Conservation (phyloP, 495 filamentous ascomycete species). For the Penicillium paxilli region DNA sequence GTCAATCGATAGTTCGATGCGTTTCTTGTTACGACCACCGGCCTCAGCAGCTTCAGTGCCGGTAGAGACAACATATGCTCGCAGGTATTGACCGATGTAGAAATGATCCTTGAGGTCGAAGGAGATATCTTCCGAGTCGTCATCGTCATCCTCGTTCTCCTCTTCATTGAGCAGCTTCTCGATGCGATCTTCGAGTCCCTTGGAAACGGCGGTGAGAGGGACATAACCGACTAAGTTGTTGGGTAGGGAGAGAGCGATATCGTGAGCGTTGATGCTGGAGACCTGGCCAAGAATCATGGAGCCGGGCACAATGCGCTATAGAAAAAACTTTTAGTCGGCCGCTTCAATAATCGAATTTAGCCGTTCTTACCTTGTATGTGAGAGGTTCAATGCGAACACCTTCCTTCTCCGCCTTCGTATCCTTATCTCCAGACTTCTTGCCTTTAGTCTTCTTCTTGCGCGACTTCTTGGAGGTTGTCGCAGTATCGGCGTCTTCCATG, state of each 20-base stretch:
- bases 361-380: constrained; percentile 86
- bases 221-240: constrained; percentile 92
- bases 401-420: constrained; percentile 49
- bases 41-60: constrained; percentile 53
- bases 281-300: constrained; percentile 86
- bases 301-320: constrained; percentile 75
- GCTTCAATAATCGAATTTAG: not conserved
- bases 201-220: constrained; percentile 85
- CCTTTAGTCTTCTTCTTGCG: constrained; percentile 48
- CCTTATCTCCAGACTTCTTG: constrained; percentile 47
- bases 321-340: constrained; percentile 34
- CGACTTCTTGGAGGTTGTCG: constrained; percentile 51
- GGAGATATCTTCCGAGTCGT: constrained; percentile 54
- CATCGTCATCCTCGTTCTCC: constrained; percentile 53
- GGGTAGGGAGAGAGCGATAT: constrained; percentile 78
- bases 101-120: constrained; percentile 74
- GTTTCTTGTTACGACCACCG: constrained; percentile 66
- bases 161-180: constrained; percentile 62
- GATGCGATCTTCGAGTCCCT: constrained; percentile 64
- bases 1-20: constrained; percentile 80
- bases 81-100: constrained; percentile 82
- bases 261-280: constrained; percentile 72
- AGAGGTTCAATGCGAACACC: constrained; percentile 77
- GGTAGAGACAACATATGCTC: constrained; percentile 79
- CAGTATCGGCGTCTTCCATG: constrained; percentile 47